Evolutionary conservation across 805 yeast genomes (phyloP), one percentile per base, ranked within the genome.

Genomic region (Wickerhamomyces tratensis): DNA sequence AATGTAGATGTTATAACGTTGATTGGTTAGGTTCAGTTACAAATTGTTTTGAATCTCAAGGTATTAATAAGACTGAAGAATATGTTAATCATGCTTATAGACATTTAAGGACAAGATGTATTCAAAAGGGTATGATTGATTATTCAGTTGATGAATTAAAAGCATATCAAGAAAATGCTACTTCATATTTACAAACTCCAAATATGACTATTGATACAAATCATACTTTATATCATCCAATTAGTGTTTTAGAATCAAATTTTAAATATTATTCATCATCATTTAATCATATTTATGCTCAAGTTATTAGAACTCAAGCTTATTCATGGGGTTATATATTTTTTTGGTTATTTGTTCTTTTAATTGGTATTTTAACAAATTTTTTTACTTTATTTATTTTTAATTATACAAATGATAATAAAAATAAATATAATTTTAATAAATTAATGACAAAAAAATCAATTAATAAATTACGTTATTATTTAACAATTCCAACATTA

Each of bases 281-380:
- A 6, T 67, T 66, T 47, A 59, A 63, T 40, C 66, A 68, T 40
- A 62, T 54, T 36, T 60, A 65, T 25, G 56, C 60, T 6, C 64
- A 62, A 33, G 68, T 68, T 8, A 45, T 58, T 26, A 54, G 65
- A 39, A 63, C 70, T 15, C 69, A 63, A 45, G 60, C 68, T 52
- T 62, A 62, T 41, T 72, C 71, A 10, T 70, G 74, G 74, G 75
- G 73, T n/a, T 52, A 57, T 35, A 56, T 68, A 26, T 65, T 65
- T 43, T 69, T 57, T 43, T 70, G 74, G 74, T 54, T 53, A 0
- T 51, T 59, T 6, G 47, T 70, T 13, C 40, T 70, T 26, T 37
- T 54, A 0, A 34, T 64, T 2, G 63, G 62, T 0, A 58, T 68
- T 2, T 8, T 64, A 2, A 41, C 51, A 40, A 63, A 65, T 43